Evolutionary conservation across 192 early-diverging fungal species (phyloP).

Genomic region (Backusella westeae): DNA sequence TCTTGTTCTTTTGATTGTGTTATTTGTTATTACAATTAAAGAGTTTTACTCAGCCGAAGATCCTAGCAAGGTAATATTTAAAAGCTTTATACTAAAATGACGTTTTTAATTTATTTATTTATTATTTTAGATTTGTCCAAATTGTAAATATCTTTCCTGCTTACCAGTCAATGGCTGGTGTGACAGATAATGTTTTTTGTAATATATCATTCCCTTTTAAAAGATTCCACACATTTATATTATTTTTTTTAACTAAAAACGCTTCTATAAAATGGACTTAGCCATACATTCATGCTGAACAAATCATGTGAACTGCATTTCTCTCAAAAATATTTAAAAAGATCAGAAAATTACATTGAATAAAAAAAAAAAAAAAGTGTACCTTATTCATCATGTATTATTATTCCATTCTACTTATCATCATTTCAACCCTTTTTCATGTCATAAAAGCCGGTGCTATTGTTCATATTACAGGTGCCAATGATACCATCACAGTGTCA

Average conservation of each 20-base stretch:
- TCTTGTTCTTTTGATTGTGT: slow-evolving; percentile 37
- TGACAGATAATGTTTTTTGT: slow-evolving; percentile 29
- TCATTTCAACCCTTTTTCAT: slow-evolving; percentile 59
- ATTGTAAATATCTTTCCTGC: slow-evolving; percentile 61
- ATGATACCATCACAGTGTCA: slow-evolving; percentile 47
- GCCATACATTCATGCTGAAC: no score
- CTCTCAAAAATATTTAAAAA: neutral
- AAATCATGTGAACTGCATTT: neutral
- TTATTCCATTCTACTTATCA: slow-evolving; percentile 18
- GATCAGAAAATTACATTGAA: neutral
- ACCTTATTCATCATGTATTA: neutral
- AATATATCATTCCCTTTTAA: neutral
- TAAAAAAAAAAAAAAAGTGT: neutral
- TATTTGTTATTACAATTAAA: slow-evolving; percentile 45
- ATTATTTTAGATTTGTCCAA: slow-evolving; percentile 44
- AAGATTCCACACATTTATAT: neutral
- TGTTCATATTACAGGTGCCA: slow-evolving; percentile 52
- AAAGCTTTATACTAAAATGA: neutral
- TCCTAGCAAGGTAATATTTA: slow-evolving; percentile 23
- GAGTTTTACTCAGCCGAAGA: slow-evolving; percentile 50
- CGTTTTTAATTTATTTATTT: neutral
- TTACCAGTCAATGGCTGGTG: slow-evolving; percentile 53
- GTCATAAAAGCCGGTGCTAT: slow-evolving; percentile 54
- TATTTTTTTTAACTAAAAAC: neutral
- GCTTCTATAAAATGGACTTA: no score